Evolutionary conservation across 2,329 filamentous ascomycete species (phyloP), one percentile per base, ranked within the genome.

Genomic region (Leptographium radiaticola): DNA sequence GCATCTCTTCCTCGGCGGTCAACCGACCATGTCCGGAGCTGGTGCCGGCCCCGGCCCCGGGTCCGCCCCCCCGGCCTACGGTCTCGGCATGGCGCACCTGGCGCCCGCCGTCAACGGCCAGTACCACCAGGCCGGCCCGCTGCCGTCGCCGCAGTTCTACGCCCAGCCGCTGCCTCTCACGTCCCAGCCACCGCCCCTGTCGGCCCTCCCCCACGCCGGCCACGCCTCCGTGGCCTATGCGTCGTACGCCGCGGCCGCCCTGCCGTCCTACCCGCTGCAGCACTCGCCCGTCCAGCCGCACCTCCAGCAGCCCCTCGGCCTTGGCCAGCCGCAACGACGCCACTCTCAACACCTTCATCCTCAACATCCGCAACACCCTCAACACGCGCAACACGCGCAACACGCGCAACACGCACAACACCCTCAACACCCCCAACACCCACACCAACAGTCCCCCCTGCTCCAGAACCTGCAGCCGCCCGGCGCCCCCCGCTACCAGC

Each of bases 1-100:
- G 56, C 55, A 68, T 64, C 63, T 63, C 58, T 71, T 64, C 61
- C 62, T 65, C 57, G 67, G 64, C 63, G 69, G 71, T 60, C 65
- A 71, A 60, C 65, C 62, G 58, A 62, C 57, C 54, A 52, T 57
- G 18, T 45, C 55, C 40, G 53, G 55, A 20, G 15, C 54, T 2
- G 25, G 43, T 3, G 36, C 38, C 6, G 49, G 49, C 30, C 9
- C 34, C 12, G 16, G 38, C 20, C 25, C 25, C 25, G 25, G 25
- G 25, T 25, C 25, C 25, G 31, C 53, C 25, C 57, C 58, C 5
- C 54, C 58, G 56, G 47, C 53, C 36, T 60, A 57, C 52, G 43
- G 53, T 20, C 49, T 59, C 9, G 53, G 49, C 45, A 53, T 53
- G 13, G n/a, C 51, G 30, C 56, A 57, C 20, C 56, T 59, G 40